A percentile compares a stretch with the other conserved stretches of the same genome.
Conservation (phyloP, 2,329 filamentous ascomycete species). For the Nakataea oryzae region DNA sequence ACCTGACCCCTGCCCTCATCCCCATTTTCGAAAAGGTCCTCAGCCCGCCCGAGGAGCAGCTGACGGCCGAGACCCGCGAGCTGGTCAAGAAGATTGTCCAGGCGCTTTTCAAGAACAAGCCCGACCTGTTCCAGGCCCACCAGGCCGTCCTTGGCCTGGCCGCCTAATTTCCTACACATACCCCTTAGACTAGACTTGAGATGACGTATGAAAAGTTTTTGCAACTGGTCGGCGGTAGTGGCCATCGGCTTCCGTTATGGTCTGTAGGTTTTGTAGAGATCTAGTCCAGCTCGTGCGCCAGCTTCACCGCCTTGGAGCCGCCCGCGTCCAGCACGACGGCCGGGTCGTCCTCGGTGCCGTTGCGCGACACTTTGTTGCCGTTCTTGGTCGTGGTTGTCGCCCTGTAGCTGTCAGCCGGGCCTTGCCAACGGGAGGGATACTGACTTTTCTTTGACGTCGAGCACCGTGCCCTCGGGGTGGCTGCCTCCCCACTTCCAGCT, state of each 20-base stretch:
- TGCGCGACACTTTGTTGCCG: conserved; percentile 27
- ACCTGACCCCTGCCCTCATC: conserved; percentile 59
- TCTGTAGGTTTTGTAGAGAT: neutral
- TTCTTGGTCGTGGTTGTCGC: conserved; percentile 28
- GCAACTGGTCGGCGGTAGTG: no score
- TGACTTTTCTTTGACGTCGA: conserved; percentile 33
- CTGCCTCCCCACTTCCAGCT: conserved; percentile 36
- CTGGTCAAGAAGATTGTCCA: conserved; percentile 56
- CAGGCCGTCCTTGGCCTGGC: conserved; percentile 18
- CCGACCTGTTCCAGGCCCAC: conserved; percentile 19
- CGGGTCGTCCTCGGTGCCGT: conserved; percentile 28
- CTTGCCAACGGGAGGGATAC: conserved; percentile 6
- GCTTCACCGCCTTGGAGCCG: conserved; percentile 30
- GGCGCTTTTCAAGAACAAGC: conserved; percentile 23
- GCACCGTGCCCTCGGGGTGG: conserved; percentile 29
- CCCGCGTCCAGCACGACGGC: conserved; percentile 31
- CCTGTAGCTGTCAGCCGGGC: conserved; percentile 11
- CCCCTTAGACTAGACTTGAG: neutral
- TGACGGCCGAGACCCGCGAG: conserved; percentile 59
- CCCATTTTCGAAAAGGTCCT: conserved; percentile 66
- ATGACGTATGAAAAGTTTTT: neutral
- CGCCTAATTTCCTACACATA: neutral
- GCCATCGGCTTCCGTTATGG: neutral
- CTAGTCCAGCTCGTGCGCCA: conserved; percentile 26
- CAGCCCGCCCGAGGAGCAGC: conserved; percentile 60